Evolutionary conservation across 768 basidiomycete species (phyloP).

Genomic region (Hortiboletus campestris): DNA sequence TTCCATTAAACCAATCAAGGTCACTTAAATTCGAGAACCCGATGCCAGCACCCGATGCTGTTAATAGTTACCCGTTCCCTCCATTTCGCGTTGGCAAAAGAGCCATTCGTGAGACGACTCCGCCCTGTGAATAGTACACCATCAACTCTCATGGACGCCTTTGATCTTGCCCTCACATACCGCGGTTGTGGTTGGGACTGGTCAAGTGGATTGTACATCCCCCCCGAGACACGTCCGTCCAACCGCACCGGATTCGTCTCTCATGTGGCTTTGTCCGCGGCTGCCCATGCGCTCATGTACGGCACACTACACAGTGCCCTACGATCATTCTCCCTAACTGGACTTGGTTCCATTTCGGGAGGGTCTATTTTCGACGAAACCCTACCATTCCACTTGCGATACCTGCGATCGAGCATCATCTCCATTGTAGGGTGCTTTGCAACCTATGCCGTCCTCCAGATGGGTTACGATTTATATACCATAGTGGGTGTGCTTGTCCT

Average conservation of each 20-base stretch:
- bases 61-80: too few species aligned
- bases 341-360: constrained; percentile 21
- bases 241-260: constrained; percentile 25
- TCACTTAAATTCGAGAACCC: too few species aligned
- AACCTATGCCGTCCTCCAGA: constrained; percentile 45
- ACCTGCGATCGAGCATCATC: constrained; percentile 42
- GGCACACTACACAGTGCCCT: constrained; percentile 43
- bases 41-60: too few species aligned
- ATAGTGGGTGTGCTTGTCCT: constrained; percentile 27
- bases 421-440: constrained; percentile 41
- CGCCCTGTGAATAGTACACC: too few species aligned
- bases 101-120: too few species aligned
- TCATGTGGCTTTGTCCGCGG: constrained; percentile 31
- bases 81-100: too few species aligned
- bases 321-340: neutral
- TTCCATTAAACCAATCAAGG: too few species aligned
- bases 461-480: constrained; percentile 26
- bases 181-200: constrained; percentile 63
- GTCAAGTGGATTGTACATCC: constrained; percentile 34
- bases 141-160: too few species aligned
- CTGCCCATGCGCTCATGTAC: constrained; percentile 38
- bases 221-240: constrained; percentile 38
- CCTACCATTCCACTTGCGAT: constrained; percentile 26
- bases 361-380: constrained; percentile 34
- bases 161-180: constrained; percentile 48